Evolutionary conservation across 345 rosid genomes (phyloP).

Genomic region (Mangifera indica): DNA sequence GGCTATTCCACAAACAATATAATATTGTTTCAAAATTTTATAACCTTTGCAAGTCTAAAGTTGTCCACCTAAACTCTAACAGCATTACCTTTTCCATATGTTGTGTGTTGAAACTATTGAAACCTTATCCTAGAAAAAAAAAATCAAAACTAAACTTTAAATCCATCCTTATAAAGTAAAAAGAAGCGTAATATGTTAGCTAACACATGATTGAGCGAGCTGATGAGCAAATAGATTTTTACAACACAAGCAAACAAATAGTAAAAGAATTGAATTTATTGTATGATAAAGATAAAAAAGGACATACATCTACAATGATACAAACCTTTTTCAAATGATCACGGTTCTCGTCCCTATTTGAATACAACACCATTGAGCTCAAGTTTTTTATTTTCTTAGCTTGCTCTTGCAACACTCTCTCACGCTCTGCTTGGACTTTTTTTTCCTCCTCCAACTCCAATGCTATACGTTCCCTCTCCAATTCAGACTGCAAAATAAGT

Average conservation of each 20-base stretch:
- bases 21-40: not conserved
- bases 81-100: not conserved
- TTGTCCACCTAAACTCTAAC: not conserved
- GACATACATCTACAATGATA: not conserved
- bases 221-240: not conserved
- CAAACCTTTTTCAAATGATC: constrained; percentile 67
- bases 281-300: not conserved
- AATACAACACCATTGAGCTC: constrained; percentile 83
- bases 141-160: not conserved
- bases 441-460: constrained; percentile 96
- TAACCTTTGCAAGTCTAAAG: not conserved
- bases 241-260: not conserved
- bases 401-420: constrained; percentile 88
- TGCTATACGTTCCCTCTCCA: constrained; percentile 90
- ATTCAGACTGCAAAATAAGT: constrained; percentile 61
- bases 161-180: not conserved
- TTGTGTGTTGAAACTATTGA: not conserved
- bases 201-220: constrained; percentile 3
- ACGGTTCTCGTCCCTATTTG: constrained; percentile 71
- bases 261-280: not conserved
- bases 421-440: constrained; percentile 88
- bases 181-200: not conserved
- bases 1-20: not conserved
- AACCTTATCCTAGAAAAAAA: not conserved
- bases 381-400: constrained; percentile 83